Evolutionary conservation across 192 early-diverging fungal genomes (phyloP), one percentile per base, ranked within the genome.

Genomic region (Coemansia sp.): DNA sequence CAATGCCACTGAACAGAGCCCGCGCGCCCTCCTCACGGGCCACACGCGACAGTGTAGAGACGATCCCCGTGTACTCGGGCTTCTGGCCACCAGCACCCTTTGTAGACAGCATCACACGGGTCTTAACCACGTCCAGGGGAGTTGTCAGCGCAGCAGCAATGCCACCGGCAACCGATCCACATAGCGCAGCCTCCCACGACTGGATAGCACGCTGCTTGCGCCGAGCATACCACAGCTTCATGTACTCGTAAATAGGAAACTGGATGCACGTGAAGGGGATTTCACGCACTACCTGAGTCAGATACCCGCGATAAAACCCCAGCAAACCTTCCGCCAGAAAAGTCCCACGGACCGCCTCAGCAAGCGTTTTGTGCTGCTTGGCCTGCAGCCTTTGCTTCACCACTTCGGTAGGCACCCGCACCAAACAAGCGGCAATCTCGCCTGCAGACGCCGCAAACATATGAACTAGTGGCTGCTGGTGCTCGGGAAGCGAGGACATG

Each of bases 201-300:
- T 87, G 72, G 18, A 83, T 72, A 16, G 52, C 55, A 21, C 83
- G 61, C 6, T 81, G 66, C 7, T 84, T 68, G 4, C 66, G 48
- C n/a, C 21, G 31, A 14, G 86, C 76, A 40, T 82, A 82, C 13
- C 63, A 41, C 48, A 71, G 63, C 79, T 96, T 98, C 47, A 96
- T 77, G 35, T 81, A 86, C 73, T 98, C 96, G 64, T 93, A 98
- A 37, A 98, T 61, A 6, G 96, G 93, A 67, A 98, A 98, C 70
- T 98, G 96, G 30, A 98, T 88, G 70, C 93, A 95, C 0, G 94
- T 85, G 62, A 98, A 98, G 15, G 96, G 96, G 61, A 98, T 95
- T 80, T 98, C 96, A 37, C 96, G 82, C 57, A 92, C 91, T 4
- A 98, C 87, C 18, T 93, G 94, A 45, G 90, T 92, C 47, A 88